Conservation (phyloP, 1,284 basidiomycete genomes). For the Chiua sp. region DNA sequence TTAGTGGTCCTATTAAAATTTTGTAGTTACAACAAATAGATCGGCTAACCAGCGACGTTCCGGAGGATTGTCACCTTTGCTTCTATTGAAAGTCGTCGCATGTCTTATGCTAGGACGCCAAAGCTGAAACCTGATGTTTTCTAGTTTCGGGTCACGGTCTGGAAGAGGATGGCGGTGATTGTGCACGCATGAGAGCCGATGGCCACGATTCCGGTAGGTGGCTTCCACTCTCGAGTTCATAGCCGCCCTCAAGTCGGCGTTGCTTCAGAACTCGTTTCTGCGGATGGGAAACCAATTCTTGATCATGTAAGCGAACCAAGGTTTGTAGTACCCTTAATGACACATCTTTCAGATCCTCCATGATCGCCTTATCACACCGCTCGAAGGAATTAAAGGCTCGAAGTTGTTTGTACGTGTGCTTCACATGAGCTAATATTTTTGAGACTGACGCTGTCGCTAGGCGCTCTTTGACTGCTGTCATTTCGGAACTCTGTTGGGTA, state of each 20-base stretch:
- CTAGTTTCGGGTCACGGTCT: not conserved
- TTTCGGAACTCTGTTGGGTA: not conserved
- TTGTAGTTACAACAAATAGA: not conserved
- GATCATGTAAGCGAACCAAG: too few species aligned
- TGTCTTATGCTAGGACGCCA: not conserved
- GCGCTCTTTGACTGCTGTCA: conserved; percentile 2
- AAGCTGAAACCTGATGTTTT: not conserved
- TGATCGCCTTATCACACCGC: not conserved
- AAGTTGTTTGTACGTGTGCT: not conserved
- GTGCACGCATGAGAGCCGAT: not conserved
- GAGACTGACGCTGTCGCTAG: not conserved
- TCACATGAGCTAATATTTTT: not conserved
- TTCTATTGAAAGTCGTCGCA: not conserved
- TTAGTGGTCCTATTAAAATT: not conserved
- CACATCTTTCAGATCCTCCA: not conserved
- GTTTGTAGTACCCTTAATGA: too few species aligned
- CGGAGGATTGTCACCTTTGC: not conserved
- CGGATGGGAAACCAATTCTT: too few species aligned
- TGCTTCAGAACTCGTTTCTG: too few species aligned
- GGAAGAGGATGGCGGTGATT: not conserved
- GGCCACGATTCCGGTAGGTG: not conserved
- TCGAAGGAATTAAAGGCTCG: not conserved
- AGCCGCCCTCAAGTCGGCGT: too few species aligned
- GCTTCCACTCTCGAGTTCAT: not conserved
- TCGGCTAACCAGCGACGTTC: not conserved